Conservation (phyloP, 176 grass and related monocot species). For the bread wheat (Triticum aestivum) region DNA sequence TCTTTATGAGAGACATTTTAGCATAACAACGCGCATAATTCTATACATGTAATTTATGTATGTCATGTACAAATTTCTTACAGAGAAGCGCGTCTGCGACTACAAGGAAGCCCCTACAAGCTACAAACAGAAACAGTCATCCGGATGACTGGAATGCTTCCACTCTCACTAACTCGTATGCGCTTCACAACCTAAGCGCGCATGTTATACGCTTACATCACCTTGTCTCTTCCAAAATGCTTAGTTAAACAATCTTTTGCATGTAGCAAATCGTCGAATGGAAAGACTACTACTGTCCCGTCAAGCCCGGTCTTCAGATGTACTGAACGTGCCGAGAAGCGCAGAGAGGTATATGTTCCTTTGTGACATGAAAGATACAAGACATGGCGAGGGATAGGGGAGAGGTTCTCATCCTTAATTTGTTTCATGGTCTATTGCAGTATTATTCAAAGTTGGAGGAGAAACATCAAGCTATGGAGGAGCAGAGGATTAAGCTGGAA, state of each 20-base stretch:
- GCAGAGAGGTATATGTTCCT: slow-evolving; percentile 72
- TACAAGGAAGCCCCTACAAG: slow-evolving; percentile 44
- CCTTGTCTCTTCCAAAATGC: not conserved
- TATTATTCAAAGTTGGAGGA: slow-evolving; percentile 92
- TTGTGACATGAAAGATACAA: not conserved
- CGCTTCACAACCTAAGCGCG: not conserved
- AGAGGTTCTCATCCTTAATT: not conserved
- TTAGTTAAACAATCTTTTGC: not conserved
- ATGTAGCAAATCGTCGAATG: slow-evolving; percentile 48
- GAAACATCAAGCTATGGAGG: slow-evolving; percentile 89
- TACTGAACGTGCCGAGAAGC: slow-evolving; percentile 80
- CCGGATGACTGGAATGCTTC: slow-evolving; percentile 29
- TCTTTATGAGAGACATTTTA: not conserved
- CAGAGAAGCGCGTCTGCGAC: slow-evolving; percentile 40
- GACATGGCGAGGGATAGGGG: not conserved
- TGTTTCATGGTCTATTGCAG: slow-evolving; percentile 34
- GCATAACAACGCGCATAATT: not conserved
- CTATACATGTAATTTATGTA: not conserved
- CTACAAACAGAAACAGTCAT: slow-evolving; percentile 21
- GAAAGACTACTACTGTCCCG: slow-evolving; percentile 58
- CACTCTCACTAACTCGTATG: slow-evolving; percentile 24
- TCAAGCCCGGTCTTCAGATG: slow-evolving; percentile 73
- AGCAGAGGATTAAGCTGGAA: slow-evolving; percentile 72
- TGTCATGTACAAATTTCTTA: not conserved
- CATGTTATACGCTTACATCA: not conserved